Base-by-base conservation (phyloP, 2,329 filamentous ascomycete species). In the Dothideomycetidae sp. region DNA sequence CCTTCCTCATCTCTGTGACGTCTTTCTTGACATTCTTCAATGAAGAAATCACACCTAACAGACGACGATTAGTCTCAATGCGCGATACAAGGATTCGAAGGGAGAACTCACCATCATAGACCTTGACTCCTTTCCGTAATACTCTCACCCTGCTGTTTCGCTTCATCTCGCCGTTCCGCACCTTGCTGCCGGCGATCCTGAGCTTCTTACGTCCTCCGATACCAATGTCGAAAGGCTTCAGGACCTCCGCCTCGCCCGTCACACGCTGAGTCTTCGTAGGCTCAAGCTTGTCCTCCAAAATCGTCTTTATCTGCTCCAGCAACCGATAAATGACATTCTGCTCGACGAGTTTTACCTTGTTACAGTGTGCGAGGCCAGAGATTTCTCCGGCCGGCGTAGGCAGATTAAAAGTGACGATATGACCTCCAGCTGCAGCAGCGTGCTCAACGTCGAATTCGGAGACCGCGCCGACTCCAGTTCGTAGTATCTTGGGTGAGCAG, bases 11-110 rank as follows among this genome's bases (percentile, higher is more conserved):
- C 53, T 93, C 83, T 31, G 67, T 65, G 18, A 90, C 81, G 46
- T 94, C 83, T 56, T 92, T 92, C 68, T 96, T 94, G 56, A 81
- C 75, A 51, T 92, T 81, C 63, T 90, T 94, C 41, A 98, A 73
- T 1, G 82, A 82, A 12, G 74, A 70, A 30, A 96, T 72, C 36
- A 69, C 70, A 46, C 86, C 88, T 93, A 41, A 17, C 33, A n/a
- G n/a, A n/a, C n/a, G n/a, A n/a, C n/a, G n/a, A n/a, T n/a, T n/a
- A n/a, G n/a, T n/a, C n/a, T n/a, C n/a, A n/a, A n/a, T n/a, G n/a
- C n/a, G n/a, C n/a, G n/a, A n/a, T n/a, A n/a, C n/a, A 26, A 19
- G 5, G 7, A 11, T 10, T 13, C 28, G 16, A 19, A 14, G 33
- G 16, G 5, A 21, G 21, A 44, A 67, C 80, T 63, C 66, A 92